phyloP scores from a whole-genome alignment of 306 rosid species.

The Casuarina glauca region DNA sequence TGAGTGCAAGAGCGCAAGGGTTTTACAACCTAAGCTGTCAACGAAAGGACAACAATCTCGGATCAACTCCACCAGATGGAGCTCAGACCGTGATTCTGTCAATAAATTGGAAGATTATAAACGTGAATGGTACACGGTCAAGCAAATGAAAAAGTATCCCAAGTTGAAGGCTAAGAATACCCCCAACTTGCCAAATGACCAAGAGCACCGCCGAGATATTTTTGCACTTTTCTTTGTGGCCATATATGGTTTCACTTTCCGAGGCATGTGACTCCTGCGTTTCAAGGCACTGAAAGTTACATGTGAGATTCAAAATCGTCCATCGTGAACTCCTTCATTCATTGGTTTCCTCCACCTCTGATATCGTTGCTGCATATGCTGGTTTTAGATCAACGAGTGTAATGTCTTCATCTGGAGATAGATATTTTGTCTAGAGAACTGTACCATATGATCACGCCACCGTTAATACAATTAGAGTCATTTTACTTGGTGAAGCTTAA shows the following conservation, averaged over 20 bases:
- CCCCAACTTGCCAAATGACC: neutral
- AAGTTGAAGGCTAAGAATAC: slow-evolving; percentile 6
- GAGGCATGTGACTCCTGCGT: neutral
- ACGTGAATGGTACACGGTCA: slow-evolving; percentile 29
- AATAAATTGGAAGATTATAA: neutral
- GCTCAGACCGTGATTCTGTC: neutral
- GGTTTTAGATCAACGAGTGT: no score
- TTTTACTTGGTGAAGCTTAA: no score
- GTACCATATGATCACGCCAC: no score
- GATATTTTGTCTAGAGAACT: no score
- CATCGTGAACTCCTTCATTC: slow-evolving; percentile 20
- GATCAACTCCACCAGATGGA: neutral
- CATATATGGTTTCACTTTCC: neutral
- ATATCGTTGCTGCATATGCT: no score
- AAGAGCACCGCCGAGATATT: slow-evolving; percentile 18
- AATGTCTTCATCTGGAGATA: no score
- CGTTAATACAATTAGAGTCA: no score
- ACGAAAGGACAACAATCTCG: neutral
- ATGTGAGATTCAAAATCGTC: slow-evolving; percentile 1
- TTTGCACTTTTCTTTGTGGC: slow-evolving; percentile 10
- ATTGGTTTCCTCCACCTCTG: neutral
- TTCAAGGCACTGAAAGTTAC: slow-evolving; percentile 25
- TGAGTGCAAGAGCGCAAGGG: neutral
- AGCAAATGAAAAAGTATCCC: neutral
- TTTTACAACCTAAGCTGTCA: slow-evolving; percentile 1